A percentile compares a stretch with the other conserved stretches of the same genome.
Evolutionary conservation across 345 rosid species (phyloP).

Genomic region (Sisymbrium irio): DNA sequence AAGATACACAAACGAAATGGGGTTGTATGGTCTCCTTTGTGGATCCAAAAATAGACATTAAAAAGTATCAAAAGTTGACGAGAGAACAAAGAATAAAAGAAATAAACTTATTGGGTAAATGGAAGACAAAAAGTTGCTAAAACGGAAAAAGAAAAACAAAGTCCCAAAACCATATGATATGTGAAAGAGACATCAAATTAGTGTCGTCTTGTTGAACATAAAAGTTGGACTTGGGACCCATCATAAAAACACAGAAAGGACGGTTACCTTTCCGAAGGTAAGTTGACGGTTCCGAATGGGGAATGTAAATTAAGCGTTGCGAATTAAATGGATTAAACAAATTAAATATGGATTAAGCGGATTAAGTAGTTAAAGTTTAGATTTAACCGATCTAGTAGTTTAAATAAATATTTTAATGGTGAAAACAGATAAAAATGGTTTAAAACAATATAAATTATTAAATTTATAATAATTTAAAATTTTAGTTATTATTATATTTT

Average conservation of each 20-base stretch:
- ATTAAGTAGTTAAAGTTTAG: no score
- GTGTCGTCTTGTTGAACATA: slow-evolving; percentile 37
- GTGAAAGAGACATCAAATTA: slow-evolving; percentile 40
- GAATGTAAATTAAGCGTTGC: no score
- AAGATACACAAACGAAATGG: slow-evolving; percentile 18
- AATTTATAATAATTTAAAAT: no score
- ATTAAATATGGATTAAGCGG: no score
- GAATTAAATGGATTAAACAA: no score
- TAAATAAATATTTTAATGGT: no score
- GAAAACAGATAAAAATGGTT: no score
- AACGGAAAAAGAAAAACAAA: slow-evolving; percentile 13
- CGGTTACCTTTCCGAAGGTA: slow-evolving; percentile 37
- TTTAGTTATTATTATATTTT: no score
- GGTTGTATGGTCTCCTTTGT: slow-evolving; percentile 25
- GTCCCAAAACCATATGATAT: slow-evolving; percentile 33
- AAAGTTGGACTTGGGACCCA: slow-evolving; percentile 44
- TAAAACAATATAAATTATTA: no score
- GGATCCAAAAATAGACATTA: slow-evolving; percentile 51
- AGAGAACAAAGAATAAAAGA: slow-evolving; percentile 19
- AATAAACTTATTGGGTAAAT: slow-evolving; percentile 26
- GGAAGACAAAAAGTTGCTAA: slow-evolving; percentile 38
- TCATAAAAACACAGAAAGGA: slow-evolving; percentile 32
- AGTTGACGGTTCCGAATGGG: no score
- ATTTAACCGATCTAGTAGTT: no score
- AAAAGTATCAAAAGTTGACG: slow-evolving; percentile 29